phyloP scores from a whole-genome alignment of 1,139 yeast genomes.

The Yamadazyma taylorii region DNA sequence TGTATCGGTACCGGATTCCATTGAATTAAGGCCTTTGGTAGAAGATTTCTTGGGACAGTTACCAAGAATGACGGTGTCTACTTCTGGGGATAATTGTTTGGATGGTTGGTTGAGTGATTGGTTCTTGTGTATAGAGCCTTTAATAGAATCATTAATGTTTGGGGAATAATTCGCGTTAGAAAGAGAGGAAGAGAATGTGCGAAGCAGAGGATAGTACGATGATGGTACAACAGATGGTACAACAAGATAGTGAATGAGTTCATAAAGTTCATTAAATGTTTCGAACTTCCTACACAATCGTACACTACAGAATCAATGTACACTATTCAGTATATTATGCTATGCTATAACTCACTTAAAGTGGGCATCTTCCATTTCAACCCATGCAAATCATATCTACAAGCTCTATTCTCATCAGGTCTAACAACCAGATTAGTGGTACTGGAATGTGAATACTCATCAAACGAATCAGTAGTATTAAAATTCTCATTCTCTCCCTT shows the following conservation, averaged over 20 bases:
- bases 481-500: slow-evolving; percentile 17
- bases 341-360: slow-evolving; percentile 35
- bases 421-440: slow-evolving; percentile 27
- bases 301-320: too few species aligned
- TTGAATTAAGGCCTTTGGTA: not conserved
- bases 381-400: slow-evolving; percentile 42
- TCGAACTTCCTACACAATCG: too few species aligned
- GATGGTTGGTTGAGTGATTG: too few species aligned
- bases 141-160: too few species aligned
- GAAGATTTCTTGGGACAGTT: not conserved
- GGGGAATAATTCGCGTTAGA: not conserved
- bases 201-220: too few species aligned
- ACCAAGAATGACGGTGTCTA: not conserved
- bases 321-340: not conserved
- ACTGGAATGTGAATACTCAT: slow-evolving; percentile 13
- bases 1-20: not conserved
- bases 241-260: too few species aligned
- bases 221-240: not conserved
- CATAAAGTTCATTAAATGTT: too few species aligned
- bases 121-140: too few species aligned
- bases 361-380: slow-evolving; percentile 55
- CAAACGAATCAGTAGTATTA: slow-evolving; percentile 12
- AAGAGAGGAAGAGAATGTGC: too few species aligned
- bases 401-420: slow-evolving; percentile 21
- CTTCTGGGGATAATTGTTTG: not conserved